Conservation (phyloP, 371 early-diverging fungal species). For the Phascolomyces articulosus region DNA sequence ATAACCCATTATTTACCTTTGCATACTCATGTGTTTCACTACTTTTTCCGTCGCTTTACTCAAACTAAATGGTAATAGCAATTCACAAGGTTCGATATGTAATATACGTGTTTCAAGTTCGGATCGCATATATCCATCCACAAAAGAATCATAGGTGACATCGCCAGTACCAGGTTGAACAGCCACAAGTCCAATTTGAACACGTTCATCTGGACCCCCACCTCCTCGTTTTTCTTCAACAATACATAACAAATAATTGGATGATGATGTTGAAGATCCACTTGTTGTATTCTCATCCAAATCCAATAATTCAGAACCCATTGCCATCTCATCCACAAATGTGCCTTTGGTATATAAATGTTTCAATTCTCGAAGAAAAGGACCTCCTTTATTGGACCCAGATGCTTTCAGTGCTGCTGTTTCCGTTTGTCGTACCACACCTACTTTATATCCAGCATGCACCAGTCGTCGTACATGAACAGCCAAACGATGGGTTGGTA, state of each 20-base stretch:
- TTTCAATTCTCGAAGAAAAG: constrained; percentile 75
- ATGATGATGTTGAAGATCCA: constrained; percentile 7
- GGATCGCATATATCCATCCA: constrained; percentile 68
- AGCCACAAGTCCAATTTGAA: constrained; percentile 56
- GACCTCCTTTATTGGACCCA: constrained; percentile 71
- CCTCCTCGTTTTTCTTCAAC: constrained; percentile 61
- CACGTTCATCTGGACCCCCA: constrained; percentile 49
- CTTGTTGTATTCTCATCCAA: constrained; percentile 15
- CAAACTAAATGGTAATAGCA: constrained; percentile 63
- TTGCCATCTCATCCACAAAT: constrained; percentile 68
- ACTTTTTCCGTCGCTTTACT: constrained; percentile 59
- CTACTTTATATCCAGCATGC: constrained; percentile 82
- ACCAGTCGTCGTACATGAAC: constrained; percentile 83
- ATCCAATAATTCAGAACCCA: constrained; percentile 19
- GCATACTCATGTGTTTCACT: constrained; percentile 40
- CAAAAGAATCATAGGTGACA: constrained; percentile 76
- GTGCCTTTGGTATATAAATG: constrained; percentile 84
- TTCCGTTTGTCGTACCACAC: constrained; percentile 84
- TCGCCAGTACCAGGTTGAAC: constrained; percentile 78
- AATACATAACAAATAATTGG: constrained; percentile 59
- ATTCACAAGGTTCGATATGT: constrained; percentile 78
- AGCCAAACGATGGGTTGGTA: constrained; percentile 77
- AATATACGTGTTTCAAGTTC: constrained; percentile 81
- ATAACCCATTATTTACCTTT: constrained; percentile 16
- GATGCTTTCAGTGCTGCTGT: constrained; percentile 86